phyloP scores from a whole-genome alignment of 2,329 filamentous ascomycete genomes.

The Thielaviopsis punctulata region DNA sequence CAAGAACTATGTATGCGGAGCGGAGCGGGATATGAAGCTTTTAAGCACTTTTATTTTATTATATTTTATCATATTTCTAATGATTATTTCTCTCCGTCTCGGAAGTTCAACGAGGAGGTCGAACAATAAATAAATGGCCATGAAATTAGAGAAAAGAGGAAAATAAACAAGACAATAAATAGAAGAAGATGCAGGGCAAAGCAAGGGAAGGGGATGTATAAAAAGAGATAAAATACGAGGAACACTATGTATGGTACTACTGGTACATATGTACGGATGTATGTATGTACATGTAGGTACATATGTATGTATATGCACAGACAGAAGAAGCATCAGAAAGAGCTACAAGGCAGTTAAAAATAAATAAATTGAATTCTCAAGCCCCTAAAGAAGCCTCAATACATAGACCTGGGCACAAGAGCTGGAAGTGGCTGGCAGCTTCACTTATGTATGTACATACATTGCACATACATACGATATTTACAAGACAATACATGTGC shows the following conservation, averaged over 20 bases:
- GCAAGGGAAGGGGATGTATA: not conserved
- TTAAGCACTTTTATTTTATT: not conserved
- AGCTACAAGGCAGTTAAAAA: not conserved
- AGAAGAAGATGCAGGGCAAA: not conserved
- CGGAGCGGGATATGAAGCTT: slow-evolving; percentile 4
- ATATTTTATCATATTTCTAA: not conserved
- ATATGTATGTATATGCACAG: not conserved
- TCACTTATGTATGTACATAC: not conserved
- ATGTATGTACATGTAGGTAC: too few species aligned
- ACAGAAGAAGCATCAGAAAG: not conserved
- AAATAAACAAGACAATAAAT: not conserved
- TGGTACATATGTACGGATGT: too few species aligned
- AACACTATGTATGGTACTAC: too few species aligned
- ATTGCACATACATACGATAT: too few species aligned
- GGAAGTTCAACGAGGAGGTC: not conserved
- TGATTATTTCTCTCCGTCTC: not conserved
- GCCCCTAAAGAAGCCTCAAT: not conserved
- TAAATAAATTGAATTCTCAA: not conserved
- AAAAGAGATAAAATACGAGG: not conserved
- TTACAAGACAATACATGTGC: too few species aligned
- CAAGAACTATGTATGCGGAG: slow-evolving; percentile 2
- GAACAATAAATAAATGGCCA: not conserved
- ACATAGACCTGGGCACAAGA: too few species aligned
- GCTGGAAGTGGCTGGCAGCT: not conserved
- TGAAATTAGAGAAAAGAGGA: not conserved